These are phyloP conservation scores for Phytophthora niederhauseri DNA, from an alignment of 352 stramenopile species.

Conservation along the genomic window DNA sequence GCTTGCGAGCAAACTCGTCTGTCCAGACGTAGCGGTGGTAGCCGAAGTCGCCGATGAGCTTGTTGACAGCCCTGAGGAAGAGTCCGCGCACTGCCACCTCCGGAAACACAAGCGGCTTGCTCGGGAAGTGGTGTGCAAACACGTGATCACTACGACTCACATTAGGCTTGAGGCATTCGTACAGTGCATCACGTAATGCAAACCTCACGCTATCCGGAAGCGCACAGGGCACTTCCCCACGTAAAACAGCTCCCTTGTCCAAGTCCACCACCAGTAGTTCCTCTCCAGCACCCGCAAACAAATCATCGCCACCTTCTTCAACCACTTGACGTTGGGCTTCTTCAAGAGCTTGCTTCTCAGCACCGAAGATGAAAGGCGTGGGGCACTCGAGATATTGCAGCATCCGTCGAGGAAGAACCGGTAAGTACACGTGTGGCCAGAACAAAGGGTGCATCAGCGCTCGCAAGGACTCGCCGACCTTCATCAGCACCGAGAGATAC, in stretches of 20 bases:
- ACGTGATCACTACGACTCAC: conserved; percentile 77
- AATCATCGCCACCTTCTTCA: conserved; percentile 46
- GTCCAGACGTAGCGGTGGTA: conserved; percentile 88
- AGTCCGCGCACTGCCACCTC: conserved; percentile 72
- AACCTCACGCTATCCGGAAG: conserved; percentile 56
- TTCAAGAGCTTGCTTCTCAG: conserved; percentile 67
- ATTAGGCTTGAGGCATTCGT: conserved; percentile 73
- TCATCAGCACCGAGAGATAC: conserved; percentile 84
- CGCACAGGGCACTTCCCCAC: conserved; percentile 55
- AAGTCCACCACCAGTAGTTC: conserved; percentile 80
- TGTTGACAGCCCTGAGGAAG: conserved; percentile 67
- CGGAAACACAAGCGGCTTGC: conserved; percentile 72
- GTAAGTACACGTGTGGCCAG: conserved; percentile 90
- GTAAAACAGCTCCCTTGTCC: conserved; percentile 64
- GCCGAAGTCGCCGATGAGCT: conserved; percentile 84
- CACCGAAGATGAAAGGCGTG: conserved; percentile 87
- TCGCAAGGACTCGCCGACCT: conserved; percentile 76
- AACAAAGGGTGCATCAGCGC: conserved; percentile 86
- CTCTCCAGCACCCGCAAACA: conserved; percentile 56
- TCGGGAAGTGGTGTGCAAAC: conserved; percentile 71
- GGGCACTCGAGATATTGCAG: conserved; percentile 87
- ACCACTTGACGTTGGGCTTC: conserved; percentile 53
- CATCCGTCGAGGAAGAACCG: conserved; percentile 78
- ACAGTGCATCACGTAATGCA: conserved; percentile 55
- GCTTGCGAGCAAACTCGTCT: conserved; percentile 80